These are phyloP conservation scores for Moesziomyces sp. DNA, from an alignment of 1,284 basidiomycete genomes.

Conservation along the genomic window DNA sequence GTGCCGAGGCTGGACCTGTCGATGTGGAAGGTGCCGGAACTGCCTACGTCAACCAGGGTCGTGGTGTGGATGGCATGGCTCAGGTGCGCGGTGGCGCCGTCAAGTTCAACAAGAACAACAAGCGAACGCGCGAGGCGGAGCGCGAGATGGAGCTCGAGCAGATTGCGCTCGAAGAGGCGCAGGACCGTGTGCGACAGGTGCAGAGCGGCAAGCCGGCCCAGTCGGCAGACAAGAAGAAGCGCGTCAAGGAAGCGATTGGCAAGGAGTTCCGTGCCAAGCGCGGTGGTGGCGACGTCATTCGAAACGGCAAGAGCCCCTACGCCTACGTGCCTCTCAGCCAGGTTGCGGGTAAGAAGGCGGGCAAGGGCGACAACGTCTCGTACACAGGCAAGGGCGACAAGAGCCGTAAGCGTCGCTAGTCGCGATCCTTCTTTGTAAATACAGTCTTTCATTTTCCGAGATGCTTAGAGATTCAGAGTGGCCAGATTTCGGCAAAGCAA, in stretches of 20 bases:
- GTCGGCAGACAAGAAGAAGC: constrained; percentile 30
- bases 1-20: constrained; percentile 71
- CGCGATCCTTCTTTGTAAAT: constrained; percentile 5
- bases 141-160: constrained; percentile 58
- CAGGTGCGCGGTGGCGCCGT: constrained; percentile 80
- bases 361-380: constrained; percentile 29
- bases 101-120: constrained; percentile 91
- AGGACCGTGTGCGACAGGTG: constrained; percentile 40
- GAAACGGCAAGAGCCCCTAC: constrained; percentile 84
- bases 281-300: constrained; percentile 74
- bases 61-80: constrained; percentile 87
- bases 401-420: constrained; percentile 40
- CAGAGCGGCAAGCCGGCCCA: constrained; percentile 18
- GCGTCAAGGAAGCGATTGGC: constrained; percentile 59
- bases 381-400: constrained; percentile 52
- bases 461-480: constrained; percentile 2
- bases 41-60: constrained; percentile 84
- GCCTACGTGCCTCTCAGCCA: constrained; percentile 74
- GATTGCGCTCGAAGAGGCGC: constrained; percentile 51
- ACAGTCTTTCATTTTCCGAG: neutral
- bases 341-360: constrained; percentile 58
- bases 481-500: constrained; percentile 52
- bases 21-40: constrained; percentile 72
- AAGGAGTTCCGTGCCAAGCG: constrained; percentile 60
- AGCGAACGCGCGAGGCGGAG: constrained; percentile 62